phyloP scores from a whole-genome alignment of 164 flowering plant genomes.

The Dillenia turbinata region DNA sequence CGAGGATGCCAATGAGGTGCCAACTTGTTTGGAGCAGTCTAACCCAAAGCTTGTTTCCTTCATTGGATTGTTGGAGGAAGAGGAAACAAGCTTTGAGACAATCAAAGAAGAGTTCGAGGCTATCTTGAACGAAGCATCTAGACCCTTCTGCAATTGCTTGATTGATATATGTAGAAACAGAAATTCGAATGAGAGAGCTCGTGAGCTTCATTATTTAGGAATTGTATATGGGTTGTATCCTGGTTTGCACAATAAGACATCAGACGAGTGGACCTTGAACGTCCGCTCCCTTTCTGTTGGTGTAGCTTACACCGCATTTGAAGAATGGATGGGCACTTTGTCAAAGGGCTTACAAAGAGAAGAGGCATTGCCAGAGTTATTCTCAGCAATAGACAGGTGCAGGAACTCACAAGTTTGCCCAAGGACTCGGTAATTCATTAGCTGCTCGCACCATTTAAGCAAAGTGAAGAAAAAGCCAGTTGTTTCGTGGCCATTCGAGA shows the following conservation, averaged over 20 bases:
- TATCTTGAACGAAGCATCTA: slow-evolving; percentile 43
- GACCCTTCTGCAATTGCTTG: slow-evolving; percentile 89
- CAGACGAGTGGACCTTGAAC: slow-evolving; percentile 70
- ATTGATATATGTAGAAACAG: slow-evolving; percentile 76
- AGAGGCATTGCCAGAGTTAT: slow-evolving; percentile 57
- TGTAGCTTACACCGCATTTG: slow-evolving; percentile 90
- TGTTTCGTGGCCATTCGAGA: slow-evolving; percentile 63
- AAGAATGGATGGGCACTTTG: slow-evolving; percentile 81
- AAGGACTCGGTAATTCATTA: slow-evolving; percentile 63
- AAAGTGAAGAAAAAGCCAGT: slow-evolving; percentile 61
- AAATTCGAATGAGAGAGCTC: slow-evolving; percentile 58
- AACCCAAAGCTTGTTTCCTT: slow-evolving; percentile 60
- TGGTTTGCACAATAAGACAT: slow-evolving; percentile 62
- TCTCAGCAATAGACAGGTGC: slow-evolving; percentile 69
- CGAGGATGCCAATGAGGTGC: slow-evolving; percentile 51
- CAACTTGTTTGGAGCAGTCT: slow-evolving; percentile 50
- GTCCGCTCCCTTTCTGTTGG: slow-evolving; percentile 83
- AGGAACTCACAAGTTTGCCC: slow-evolving; percentile 79
- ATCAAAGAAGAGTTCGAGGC: slow-evolving; percentile 58
- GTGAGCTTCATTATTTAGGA: slow-evolving; percentile 78
- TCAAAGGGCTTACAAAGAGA: slow-evolving; percentile 40
- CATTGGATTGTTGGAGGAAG: slow-evolving; percentile 39
- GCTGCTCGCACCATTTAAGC: slow-evolving; percentile 78
- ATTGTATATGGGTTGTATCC: slow-evolving; percentile 75
- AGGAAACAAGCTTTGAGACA: slow-evolving; percentile 32